phyloP scores from a whole-genome alignment of 306 rosid species.

The Crotalaria pallida region DNA sequence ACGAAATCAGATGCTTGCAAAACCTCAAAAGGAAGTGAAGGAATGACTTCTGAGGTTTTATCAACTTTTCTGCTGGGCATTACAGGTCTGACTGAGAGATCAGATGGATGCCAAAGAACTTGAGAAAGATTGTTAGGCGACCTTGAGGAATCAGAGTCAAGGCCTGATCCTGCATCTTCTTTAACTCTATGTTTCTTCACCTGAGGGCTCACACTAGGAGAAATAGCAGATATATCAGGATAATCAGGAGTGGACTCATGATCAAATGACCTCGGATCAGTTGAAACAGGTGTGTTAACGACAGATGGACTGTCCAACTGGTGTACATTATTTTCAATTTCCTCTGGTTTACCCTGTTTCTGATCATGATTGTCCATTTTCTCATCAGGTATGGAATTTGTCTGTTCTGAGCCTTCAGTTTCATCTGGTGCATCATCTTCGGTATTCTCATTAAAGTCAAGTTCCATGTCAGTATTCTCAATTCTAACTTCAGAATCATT shows the following conservation, averaged over 20 bases:
- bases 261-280: slow-evolving; percentile 44
- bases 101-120: slow-evolving; percentile 89
- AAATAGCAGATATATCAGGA: slow-evolving; percentile 48
- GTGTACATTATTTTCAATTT: slow-evolving; percentile 37
- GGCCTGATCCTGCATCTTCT: slow-evolving; percentile 62
- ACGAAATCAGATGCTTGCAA: slow-evolving; percentile 72
- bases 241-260: slow-evolving; percentile 63
- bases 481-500: slow-evolving; percentile 89
- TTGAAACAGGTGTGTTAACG: slow-evolving; percentile 37
- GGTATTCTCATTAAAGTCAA: slow-evolving; percentile 80
- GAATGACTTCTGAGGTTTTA: slow-evolving; percentile 55
- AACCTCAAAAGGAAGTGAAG: slow-evolving; percentile 91
- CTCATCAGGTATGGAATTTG: slow-evolving; percentile 43
- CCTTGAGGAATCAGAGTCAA: slow-evolving; percentile 58
- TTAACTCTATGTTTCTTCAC: slow-evolving; percentile 60
- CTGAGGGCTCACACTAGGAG: slow-evolving; percentile 71
- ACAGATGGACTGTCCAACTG: slow-evolving; percentile 44
- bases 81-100: slow-evolving; percentile 96
- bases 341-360: slow-evolving; percentile 52
- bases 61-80: slow-evolving; percentile 95
- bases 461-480: slow-evolving; percentile 97
- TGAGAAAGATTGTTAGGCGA: slow-evolving; percentile 51
- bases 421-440: slow-evolving; percentile 86
- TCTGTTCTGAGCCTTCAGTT: slow-evolving; percentile 54
- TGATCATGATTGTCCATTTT: slow-evolving; percentile 39